Evolutionary conservation across 176 grass and related monocot genomes (phyloP), one percentile per base, ranked within the genome.

Genomic region (Areca catechu): DNA sequence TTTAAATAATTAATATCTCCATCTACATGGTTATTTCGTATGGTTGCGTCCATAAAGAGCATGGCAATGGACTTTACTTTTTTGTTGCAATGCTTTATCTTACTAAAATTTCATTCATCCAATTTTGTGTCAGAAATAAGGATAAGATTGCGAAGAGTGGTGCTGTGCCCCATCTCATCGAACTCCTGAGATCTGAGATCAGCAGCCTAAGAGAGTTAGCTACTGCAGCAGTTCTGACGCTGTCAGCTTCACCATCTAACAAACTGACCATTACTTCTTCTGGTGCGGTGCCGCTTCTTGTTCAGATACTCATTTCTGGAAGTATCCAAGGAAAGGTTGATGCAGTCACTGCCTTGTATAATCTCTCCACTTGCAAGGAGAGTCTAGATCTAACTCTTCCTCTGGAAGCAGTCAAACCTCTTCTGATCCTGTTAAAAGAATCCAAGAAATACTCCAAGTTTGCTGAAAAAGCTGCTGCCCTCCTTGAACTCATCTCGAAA

Each of bases 401-500:
- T 28, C 19, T 49, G 1, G 69, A 71, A 22, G 69, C 69, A 53
- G 69, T 61, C 19, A 61, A 71, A 14, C 69, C 57, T 52, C 69
- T 71, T 17, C 49, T 71, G 10, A 43, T 24, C 17, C 57, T 71
- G 7, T 61, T 61, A 51, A 71, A 60, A 48, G 69, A 71, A 19
- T 61, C 57, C 57, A 72, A 62, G 57, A 52, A 47, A 23, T 72
- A 72, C 50, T 72, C 69, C 22, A 72, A 72, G 24, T 72, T 72
- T 19, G 58, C 69, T 22, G 58, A 72, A 47, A 72, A 72, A 24
- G 58, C 69, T 2, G 61, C 69, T 43, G 24, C 56, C 19, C 69
- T 72, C 7, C 24, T 72, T 19, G 57, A 72, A 62, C 53, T 62
- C 16, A 48, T 62, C 28, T 53, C 69, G 15, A 53, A 51, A 62